Evolutionary conservation across 1,139 yeast species (phyloP).

Genomic region (Protomyces gravidus): DNA sequence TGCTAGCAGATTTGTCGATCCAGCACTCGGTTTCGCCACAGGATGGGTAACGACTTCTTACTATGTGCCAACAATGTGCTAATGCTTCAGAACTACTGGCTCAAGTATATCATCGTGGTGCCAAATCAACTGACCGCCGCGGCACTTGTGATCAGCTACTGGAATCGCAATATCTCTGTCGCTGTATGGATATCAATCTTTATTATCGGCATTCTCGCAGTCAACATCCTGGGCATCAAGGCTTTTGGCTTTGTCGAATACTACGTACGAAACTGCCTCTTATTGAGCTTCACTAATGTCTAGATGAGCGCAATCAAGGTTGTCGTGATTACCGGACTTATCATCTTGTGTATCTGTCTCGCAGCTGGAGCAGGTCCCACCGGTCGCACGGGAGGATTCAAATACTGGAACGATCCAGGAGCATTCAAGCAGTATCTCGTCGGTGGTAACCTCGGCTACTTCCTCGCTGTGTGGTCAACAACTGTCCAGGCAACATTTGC

Average conservation of each 20-base stretch:
- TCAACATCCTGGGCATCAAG: conserved; percentile 36
- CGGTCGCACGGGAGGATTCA: conserved; percentile 60
- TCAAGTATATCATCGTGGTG: conserved; percentile 55
- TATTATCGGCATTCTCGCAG: conserved; percentile 39
- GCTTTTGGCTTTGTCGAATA: conserved; percentile 53
- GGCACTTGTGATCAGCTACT: conserved; percentile 42
- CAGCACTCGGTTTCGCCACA: conserved; percentile 76
- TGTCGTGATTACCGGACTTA: conserved; percentile 47
- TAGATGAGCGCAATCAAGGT: conserved; percentile 59
- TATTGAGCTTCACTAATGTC: conserved; percentile 52
- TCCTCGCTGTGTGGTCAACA: conserved; percentile 54
- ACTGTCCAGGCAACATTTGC: conserved; percentile 65
- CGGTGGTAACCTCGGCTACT: conserved; percentile 48
- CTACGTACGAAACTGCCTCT: too few species aligned
- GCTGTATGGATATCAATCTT: conserved; percentile 38
- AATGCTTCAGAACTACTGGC: conserved; percentile 72
- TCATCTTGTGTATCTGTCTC: conserved; percentile 25
- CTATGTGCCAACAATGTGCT: too few species aligned
- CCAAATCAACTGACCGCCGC: conserved; percentile 44
- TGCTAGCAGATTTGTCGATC: conserved; percentile 62
- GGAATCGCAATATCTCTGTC: conserved; percentile 21
- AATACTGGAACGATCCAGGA: conserved; percentile 63
- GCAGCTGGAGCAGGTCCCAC: conserved; percentile 55
- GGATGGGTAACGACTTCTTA: too few species aligned
- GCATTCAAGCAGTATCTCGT: conserved; percentile 52